Base-by-base conservation (phyloP, 2,329 filamentous ascomycete species). In the Reticulascus tulasneorum region DNA sequence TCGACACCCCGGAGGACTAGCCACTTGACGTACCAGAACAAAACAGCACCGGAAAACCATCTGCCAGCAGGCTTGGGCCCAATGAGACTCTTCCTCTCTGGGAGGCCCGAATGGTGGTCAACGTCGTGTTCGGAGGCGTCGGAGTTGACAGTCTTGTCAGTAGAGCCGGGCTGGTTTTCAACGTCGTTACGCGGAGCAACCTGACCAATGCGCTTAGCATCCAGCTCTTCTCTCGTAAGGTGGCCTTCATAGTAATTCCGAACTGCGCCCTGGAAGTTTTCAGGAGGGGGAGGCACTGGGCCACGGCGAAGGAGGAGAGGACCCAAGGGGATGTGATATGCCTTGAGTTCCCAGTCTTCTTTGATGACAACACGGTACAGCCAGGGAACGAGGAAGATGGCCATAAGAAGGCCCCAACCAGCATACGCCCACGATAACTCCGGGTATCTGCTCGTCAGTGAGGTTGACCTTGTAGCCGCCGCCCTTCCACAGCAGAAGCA, bases 401-500 rank as follows among this genome's bases (percentile, higher is more conserved):
- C 53, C 39, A 75, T 57, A 10, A 82, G 48, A 6, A 71, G 45
- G 13, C 60, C 67, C 38, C 70, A 73, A 17, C 44, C 73, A 13
- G 62, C 66, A 41, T 73, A 69, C 60, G 25, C 69, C 75, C 21
- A 81, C 55, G 19, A 77, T 76, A 34, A 73, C 67, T 35, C 74
- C 74, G 11, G 66, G 66, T 17, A 77, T 64, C 48, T 71, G 60
- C 6, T 55, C 56, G 17, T 69, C 63, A 25, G 59, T 69, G 23
- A 80, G 62, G 8, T 66, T 62, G 40, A 79, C 54, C 30, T 56
- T 49, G 49, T 67, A 67, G 43, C 51, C 54, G 24, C 63, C 68
- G 23, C 68, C 69, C 55, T 72, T 72, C 67, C 66, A 73, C 44
- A 83, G 67, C 38, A 85, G 75, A 42, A 84, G 73, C 53, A 85